phyloP scores from a whole-genome alignment of 192 early-diverging fungal genomes.

The Rhizoclosmatium sp. region DNA sequence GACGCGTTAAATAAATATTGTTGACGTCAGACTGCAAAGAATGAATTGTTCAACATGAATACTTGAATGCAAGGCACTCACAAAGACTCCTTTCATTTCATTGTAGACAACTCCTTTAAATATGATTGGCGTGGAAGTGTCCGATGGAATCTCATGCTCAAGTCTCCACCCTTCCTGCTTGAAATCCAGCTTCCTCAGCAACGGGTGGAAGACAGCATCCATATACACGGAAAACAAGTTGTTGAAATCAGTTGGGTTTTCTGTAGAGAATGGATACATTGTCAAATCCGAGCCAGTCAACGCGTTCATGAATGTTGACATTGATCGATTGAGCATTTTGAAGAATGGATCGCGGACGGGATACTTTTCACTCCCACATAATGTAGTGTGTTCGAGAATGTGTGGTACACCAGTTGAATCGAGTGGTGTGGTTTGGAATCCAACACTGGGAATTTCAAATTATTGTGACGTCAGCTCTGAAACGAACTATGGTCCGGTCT shows the following conservation, averaged over 20 bases:
- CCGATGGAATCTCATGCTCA: slow-evolving; percentile 76
- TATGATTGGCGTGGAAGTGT: slow-evolving; percentile 70
- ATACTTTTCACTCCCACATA: slow-evolving; percentile 86
- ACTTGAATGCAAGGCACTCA: slow-evolving; percentile 7
- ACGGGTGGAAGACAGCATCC: slow-evolving; percentile 87
- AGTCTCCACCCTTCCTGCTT: slow-evolving; percentile 94
- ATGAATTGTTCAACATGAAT: background rate
- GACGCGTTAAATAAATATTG: slow-evolving; percentile 76
- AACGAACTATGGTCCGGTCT: background rate
- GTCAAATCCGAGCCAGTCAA: slow-evolving; percentile 91
- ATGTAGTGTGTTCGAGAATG: slow-evolving; percentile 94
- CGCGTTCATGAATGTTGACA: slow-evolving; percentile 98
- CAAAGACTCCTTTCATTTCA: slow-evolving; percentile 92
- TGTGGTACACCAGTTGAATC: slow-evolving; percentile 91
- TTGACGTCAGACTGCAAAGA: slow-evolving; percentile 76
- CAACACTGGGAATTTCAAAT: slow-evolving; percentile 61
- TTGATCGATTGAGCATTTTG: slow-evolving; percentile 95
- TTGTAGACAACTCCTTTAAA: slow-evolving; percentile 98
- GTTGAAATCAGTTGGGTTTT: slow-evolving; percentile 86
- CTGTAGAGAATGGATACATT: slow-evolving; percentile 92
- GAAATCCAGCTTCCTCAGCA: slow-evolving; percentile 84
- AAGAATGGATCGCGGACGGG: slow-evolving; percentile 99
- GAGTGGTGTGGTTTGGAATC: slow-evolving; percentile 82
- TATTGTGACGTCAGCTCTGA: background rate
- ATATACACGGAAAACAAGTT: slow-evolving; percentile 92